Conservation (phyloP, 2,329 filamentous ascomycete genomes). For the Dendrostoma leiphaemia region DNA sequence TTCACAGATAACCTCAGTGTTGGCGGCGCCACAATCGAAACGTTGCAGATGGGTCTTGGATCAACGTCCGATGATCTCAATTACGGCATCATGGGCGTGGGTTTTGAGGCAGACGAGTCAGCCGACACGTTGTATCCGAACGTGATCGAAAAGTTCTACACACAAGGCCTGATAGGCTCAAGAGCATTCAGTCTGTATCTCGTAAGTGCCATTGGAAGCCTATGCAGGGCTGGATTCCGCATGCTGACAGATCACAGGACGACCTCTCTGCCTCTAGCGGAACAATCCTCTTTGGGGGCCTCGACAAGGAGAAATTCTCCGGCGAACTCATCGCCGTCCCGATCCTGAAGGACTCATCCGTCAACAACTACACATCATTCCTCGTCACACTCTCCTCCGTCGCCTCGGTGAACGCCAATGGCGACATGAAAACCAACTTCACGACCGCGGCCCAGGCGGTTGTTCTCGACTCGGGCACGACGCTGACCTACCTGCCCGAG, state of each 20-base stretch:
- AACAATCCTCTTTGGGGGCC: constrained; percentile 67
- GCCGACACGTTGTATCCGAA: constrained; percentile 47
- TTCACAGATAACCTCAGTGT: constrained; percentile 55
- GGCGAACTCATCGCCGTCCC: constrained; percentile 56
- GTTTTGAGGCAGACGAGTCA: constrained; percentile 51
- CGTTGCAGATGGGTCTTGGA: constrained; percentile 57
- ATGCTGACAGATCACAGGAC: constrained; percentile 26
- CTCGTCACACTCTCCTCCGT: constrained; percentile 36
- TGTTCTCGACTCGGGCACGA: constrained; percentile 66
- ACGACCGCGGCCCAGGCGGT: constrained; percentile 32
- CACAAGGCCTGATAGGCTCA: constrained; percentile 59
- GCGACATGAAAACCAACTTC: constrained; percentile 28
- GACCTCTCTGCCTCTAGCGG: constrained; percentile 55
- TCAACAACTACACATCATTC: constrained; percentile 37
- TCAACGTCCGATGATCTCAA: constrained; percentile 43
- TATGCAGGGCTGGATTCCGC: background rate
- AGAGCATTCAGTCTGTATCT: constrained; percentile 70
- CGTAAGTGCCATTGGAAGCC: background rate
- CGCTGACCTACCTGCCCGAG: constrained; percentile 61
- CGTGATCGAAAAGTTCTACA: constrained; percentile 63
- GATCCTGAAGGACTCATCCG: constrained; percentile 46
- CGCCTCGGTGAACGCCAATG: constrained; percentile 37
- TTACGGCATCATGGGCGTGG: constrained; percentile 58
- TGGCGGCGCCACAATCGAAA: constrained; percentile 44
- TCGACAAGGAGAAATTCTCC: constrained; percentile 65